These are phyloP conservation scores for Saccharomycopsis babjevae DNA, from an alignment of 805 yeast genomes.

Conservation along the genomic window DNA sequence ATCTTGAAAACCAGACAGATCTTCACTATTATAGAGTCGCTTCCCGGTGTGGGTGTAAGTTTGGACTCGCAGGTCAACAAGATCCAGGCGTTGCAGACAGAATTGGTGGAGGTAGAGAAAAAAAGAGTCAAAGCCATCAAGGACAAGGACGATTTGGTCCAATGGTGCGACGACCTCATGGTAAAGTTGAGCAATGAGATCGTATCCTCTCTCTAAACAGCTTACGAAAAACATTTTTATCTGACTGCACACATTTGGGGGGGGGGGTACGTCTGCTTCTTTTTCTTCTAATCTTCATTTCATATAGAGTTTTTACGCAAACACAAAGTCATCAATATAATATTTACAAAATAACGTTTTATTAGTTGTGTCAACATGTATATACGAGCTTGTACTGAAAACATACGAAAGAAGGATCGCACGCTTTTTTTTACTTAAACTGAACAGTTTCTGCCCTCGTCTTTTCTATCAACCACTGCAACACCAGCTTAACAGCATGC, in stretches of 20 bases:
- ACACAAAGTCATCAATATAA: background rate
- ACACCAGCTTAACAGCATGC: background rate
- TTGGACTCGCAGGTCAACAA: slow-evolving; percentile 59
- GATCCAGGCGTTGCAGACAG: slow-evolving; percentile 52
- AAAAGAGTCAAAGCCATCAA: slow-evolving; percentile 46
- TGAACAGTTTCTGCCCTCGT: background rate
- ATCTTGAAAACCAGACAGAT: slow-evolving; percentile 82
- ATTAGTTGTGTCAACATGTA: background rate
- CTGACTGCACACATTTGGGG: no score
- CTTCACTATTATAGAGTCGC: slow-evolving; percentile 69
- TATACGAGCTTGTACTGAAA: background rate
- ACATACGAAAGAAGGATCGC: no score
- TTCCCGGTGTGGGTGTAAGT: slow-evolving; percentile 88
- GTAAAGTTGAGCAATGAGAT: slow-evolving; percentile 48
- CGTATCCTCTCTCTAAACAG: background rate
- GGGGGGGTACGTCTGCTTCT: no score
- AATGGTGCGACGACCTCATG: slow-evolving; percentile 58
- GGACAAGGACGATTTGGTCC: slow-evolving; percentile 53
- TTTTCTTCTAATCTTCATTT: background rate
- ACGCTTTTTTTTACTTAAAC: background rate
- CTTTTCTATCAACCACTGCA: background rate
- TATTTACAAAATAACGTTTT: background rate
- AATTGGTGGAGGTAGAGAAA: slow-evolving; percentile 49
- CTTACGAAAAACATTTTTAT: no score
- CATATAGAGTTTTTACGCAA: background rate